A percentile compares a stretch with the other conserved stretches of the same genome.
phyloP scores from a whole-genome alignment of 73 alveolate genomes.

The Tetrahymena elliotti region DNA sequence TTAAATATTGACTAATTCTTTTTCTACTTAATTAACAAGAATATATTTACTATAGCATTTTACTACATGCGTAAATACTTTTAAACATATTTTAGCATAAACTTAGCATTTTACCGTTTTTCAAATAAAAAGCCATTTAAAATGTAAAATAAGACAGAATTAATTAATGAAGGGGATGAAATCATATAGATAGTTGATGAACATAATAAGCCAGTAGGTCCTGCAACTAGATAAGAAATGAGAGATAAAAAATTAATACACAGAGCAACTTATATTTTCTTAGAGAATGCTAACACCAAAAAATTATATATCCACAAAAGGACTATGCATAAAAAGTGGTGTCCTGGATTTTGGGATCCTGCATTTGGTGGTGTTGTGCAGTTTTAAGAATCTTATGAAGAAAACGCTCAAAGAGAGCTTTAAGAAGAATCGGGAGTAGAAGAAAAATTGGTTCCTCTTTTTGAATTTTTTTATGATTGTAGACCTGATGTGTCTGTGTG shows the following conservation, averaged over 20 bases:
- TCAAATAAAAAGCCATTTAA: background rate
- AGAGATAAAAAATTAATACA: constrained; percentile 63
- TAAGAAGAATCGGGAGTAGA: constrained; percentile 51
- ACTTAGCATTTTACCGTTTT: background rate
- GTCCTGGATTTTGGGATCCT: constrained; percentile 77
- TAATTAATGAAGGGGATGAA: constrained; percentile 46
- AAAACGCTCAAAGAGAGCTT: constrained; percentile 50
- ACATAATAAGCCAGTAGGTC: constrained; percentile 51
- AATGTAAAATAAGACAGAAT: background rate
- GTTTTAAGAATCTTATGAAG: constrained; percentile 46
- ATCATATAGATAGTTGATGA: constrained; percentile 56
- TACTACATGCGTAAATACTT: background rate
- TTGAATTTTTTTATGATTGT: constrained; percentile 17
- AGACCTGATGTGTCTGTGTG: constrained; percentile 30
- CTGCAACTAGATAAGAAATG: constrained; percentile 54
- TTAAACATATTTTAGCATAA: background rate
- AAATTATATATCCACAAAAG: constrained; percentile 65
- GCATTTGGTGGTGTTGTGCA: constrained; percentile 77
- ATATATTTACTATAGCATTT: background rate
- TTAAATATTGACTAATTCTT: background rate
- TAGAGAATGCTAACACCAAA: constrained; percentile 45
- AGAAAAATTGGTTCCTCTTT: constrained; percentile 2
- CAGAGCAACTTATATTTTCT: constrained; percentile 68
- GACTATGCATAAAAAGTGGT: constrained; percentile 62
- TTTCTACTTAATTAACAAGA: background rate